phyloP scores from a whole-genome alignment of 306 rosid species.

The Dalbergia oliveri region DNA sequence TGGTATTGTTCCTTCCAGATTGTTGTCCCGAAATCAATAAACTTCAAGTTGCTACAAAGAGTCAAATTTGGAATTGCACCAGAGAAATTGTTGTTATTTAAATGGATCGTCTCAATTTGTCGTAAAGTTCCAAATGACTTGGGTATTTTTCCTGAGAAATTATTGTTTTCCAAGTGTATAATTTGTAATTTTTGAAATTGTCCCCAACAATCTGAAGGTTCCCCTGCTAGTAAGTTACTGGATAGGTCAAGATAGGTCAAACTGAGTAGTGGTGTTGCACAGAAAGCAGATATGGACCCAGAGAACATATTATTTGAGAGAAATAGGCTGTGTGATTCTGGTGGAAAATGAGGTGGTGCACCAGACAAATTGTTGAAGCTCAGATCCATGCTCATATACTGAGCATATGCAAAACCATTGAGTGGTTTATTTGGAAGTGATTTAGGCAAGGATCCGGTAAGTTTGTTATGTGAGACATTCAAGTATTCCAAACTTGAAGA shows the following conservation, averaged over 20 bases:
- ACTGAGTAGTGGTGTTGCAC: too few relatives aligned
- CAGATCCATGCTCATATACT: background rate
- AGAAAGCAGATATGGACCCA: background rate
- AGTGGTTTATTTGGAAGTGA: background rate
- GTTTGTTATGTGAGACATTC: constrained; percentile 42
- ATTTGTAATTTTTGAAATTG: rapidly evolving
- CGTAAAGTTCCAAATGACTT: background rate
- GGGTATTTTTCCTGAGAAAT: constrained; percentile 21
- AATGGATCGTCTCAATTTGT: background rate
- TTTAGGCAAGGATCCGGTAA: constrained; percentile 37
- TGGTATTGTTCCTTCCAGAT: constrained; percentile 4
- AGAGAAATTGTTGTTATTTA: constrained; percentile 8
- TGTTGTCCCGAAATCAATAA: constrained; percentile 31
- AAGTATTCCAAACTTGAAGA: background rate
- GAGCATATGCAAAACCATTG: too few relatives aligned
- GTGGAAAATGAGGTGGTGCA: constrained; percentile 29
- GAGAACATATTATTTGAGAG: constrained; percentile 42
- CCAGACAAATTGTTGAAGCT: constrained; percentile 44
- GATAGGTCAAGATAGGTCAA: too few relatives aligned
- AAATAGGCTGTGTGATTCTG: rapidly evolving
- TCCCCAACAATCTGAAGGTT: constrained; percentile 35
- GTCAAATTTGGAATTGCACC: constrained; percentile 35
- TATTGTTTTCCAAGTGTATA: constrained; percentile 25
- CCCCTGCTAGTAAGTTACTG: too few relatives aligned
- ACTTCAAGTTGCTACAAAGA: background rate